Conservation (phyloP, 192 early-diverging fungal genomes). For the Chytriomyces sp. region DNA sequence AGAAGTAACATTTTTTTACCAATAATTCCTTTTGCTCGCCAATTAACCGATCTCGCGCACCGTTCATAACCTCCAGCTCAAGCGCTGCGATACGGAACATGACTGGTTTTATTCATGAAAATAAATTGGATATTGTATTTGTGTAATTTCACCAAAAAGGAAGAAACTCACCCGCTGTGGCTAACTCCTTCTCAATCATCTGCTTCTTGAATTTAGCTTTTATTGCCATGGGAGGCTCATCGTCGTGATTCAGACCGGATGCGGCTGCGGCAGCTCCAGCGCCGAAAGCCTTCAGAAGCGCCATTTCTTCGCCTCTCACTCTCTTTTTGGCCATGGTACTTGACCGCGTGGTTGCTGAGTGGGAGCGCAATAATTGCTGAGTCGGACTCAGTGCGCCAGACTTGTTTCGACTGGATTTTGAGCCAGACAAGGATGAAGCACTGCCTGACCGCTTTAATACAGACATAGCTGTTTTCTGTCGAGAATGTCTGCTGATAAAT, state of each 20-base stretch:
- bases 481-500: slow-evolving; percentile 41
- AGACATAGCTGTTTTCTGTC: slow-evolving; percentile 35
- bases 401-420: too few species aligned
- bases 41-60: slow-evolving; percentile 35
- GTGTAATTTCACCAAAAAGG: not conserved
- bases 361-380: not conserved
- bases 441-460: slow-evolving; percentile 7
- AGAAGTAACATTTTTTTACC: not conserved
- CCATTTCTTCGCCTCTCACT: too few species aligned
- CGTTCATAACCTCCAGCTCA: slow-evolving; percentile 41
- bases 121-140: too few species aligned
- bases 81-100: slow-evolving; percentile 41
- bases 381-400: not conserved
- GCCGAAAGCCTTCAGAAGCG: too few species aligned
- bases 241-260: not conserved
- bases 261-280: not conserved
- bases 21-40: slow-evolving; percentile 55
- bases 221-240: slow-evolving; percentile 27
- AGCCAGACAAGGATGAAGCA: too few species aligned
- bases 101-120: slow-evolving; percentile 15
- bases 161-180: slow-evolving; percentile 23
- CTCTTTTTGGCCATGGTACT: too few species aligned
- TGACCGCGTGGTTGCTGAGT: too few species aligned
- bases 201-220: slow-evolving; percentile 55
- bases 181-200: slow-evolving; percentile 58